phyloP scores from a whole-genome alignment of 208 protist genomes.

The Crithidia expoeki region DNA sequence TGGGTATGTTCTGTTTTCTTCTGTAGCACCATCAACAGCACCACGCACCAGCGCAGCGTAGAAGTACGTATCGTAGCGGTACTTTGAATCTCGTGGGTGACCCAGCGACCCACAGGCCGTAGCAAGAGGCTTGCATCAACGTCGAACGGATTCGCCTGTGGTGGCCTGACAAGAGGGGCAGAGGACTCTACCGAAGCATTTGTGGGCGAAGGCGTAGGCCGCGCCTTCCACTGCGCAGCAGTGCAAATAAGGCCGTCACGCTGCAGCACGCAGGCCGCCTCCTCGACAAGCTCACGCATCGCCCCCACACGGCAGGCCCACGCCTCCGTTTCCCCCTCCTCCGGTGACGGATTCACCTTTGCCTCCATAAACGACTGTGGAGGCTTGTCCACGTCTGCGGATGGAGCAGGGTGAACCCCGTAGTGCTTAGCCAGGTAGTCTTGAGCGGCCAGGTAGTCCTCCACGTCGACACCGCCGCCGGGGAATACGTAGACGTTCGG shows the following conservation, averaged over 20 bases:
- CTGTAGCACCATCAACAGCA: neutral
- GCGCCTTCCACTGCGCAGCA: slow-evolving; percentile 10
- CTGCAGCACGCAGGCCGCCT: slow-evolving; percentile 49
- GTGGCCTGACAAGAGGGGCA: no score
- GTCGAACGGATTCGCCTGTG: slow-evolving; percentile 19
- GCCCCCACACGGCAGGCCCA: slow-evolving; percentile 40
- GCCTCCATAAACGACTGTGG: slow-evolving; percentile 24
- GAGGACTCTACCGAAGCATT: no score
- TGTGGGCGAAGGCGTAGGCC: neutral
- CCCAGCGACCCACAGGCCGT: slow-evolving; percentile 47
- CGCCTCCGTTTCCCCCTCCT: slow-evolving; percentile 20
- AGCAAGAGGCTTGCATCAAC: slow-evolving; percentile 21
- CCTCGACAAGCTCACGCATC: slow-evolving; percentile 61
- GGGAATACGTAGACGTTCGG: slow-evolving; percentile 63
- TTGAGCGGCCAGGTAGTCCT: slow-evolving; percentile 29
- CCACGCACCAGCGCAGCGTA: slow-evolving; percentile 35
- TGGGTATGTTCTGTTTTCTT: no score
- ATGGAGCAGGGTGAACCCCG: neutral
- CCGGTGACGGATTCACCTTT: neutral
- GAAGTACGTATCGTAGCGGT: slow-evolving; percentile 68
- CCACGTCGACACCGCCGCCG: slow-evolving; percentile 49
- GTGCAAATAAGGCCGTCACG: slow-evolving; percentile 23
- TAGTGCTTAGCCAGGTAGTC: slow-evolving; percentile 6
- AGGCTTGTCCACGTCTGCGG: neutral
- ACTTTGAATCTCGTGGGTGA: slow-evolving; percentile 46